Evolutionary conservation across 2,329 filamentous ascomycete species (phyloP), one percentile per base, ranked within the genome.

Genomic region (Pezicula neosporulosa): DNA sequence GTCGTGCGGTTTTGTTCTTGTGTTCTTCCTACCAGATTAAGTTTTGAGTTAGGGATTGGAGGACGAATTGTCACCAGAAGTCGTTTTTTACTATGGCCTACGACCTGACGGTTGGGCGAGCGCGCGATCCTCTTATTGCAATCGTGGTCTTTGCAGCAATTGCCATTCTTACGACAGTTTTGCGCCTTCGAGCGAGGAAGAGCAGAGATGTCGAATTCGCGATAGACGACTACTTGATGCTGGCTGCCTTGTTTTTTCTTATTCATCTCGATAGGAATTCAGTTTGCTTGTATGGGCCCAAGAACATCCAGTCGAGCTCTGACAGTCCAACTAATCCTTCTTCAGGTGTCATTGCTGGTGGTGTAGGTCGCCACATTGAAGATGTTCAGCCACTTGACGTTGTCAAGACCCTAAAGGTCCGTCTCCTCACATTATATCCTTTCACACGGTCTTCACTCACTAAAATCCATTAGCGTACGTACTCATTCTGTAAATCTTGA

Each of bases 351-450:
- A 16, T 53, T 43, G 39, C 28, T 18, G 47, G 50, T 37, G 53
- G 53, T 37, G 36, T 53, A 18, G 53, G 53, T 36, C 47, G 44
- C 16, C 50, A 52, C 48, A 36, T 43, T 2, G 38, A 39, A 45
- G 51, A 55, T 37, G 50, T 55, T 37, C 10, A 35, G 7, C 33
- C 18, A 18, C 18, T 21, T 24, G 50, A 50, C 24, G 24, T 48
- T 30, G 36, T 50, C 12, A 50, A 36, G 33, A 47, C 44, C 9
- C 48, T 55, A 2, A 53, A 55, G 47, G 53, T 55, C 42, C 15
- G 5, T 19, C 15, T 39, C 24, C 38, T 19, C n/a, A 16, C 46
- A 27, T 16, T 12, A 16, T 46, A 27, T 16, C 16, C 19, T 7
- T 19, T 19, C 15, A 27, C 36, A n/a, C 12, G 6, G 43, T 16